These are phyloP conservation scores for Chrysanthemum makinoi DNA, from an alignment of 129 eudicot genomes.

Conservation along the genomic window DNA sequence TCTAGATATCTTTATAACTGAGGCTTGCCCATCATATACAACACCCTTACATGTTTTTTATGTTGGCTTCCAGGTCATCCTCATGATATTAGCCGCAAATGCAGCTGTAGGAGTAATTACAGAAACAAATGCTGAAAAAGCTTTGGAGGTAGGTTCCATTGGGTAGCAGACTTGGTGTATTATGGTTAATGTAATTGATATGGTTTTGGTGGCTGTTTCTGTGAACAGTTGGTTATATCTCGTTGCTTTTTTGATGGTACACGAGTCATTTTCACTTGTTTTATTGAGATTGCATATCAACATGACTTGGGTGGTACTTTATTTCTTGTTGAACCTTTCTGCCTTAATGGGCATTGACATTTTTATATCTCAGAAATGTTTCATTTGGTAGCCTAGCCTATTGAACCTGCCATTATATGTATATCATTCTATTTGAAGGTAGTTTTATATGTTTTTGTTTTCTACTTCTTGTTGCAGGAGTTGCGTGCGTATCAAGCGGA, in stretches of 20 bases:
- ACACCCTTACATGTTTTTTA: neutral
- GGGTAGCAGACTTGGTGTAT: neutral
- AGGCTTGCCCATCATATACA: too few relatives aligned
- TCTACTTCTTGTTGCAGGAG: conserved; percentile 56
- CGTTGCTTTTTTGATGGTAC: neutral
- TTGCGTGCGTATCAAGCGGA: conserved; percentile 99
- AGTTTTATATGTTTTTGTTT: neutral
- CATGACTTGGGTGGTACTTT: conserved; percentile 9
- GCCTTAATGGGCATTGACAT: neutral
- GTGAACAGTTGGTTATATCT: neutral
- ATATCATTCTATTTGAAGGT: neutral
- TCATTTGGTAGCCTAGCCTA: conserved; percentile 2
- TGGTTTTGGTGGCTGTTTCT: neutral
- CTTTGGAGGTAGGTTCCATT: conserved; percentile 68
- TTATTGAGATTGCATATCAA: neutral
- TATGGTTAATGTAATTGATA: too few relatives aligned
- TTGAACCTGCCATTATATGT: conserved; percentile 4
- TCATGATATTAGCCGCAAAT: conserved; percentile 97
- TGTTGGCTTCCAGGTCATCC: conserved; percentile 59
- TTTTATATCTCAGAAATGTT: neutral
- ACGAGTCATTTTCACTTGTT: neutral
- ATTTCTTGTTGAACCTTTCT: conserved; percentile 3
- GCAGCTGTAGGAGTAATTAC: conserved; percentile 99
- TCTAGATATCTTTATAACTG: too few relatives aligned
- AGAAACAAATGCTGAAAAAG: conserved; percentile 99